Evolutionary conservation across 495 filamentous ascomycete species (phyloP).

Genomic region (Penicillium silybi): DNA sequence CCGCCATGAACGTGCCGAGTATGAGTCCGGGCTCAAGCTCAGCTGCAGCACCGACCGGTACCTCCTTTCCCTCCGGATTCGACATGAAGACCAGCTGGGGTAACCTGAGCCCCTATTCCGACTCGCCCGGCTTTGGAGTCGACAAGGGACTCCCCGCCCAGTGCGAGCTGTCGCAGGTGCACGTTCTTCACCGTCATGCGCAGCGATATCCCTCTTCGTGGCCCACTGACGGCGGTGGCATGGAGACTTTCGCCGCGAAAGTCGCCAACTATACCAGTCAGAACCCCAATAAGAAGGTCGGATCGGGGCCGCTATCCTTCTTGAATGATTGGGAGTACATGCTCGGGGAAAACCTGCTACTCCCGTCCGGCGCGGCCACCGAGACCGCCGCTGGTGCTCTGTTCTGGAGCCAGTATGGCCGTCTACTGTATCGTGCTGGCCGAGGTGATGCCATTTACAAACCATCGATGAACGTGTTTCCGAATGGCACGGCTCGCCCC

Average conservation of each 20-base stretch:
- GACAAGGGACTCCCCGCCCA: slow-evolving; percentile 46
- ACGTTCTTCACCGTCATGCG: slow-evolving; percentile 50
- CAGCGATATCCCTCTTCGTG: slow-evolving; percentile 44
- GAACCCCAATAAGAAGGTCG: slow-evolving; percentile 27
- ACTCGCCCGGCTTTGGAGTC: slow-evolving; percentile 37
- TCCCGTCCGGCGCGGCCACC: slow-evolving; percentile 46
- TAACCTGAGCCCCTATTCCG: slow-evolving; percentile 45
- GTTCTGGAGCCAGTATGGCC: slow-evolving; percentile 54
- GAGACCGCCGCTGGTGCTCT: slow-evolving; percentile 46
- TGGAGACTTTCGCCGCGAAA: slow-evolving; percentile 44
- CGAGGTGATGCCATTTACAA: slow-evolving; percentile 40
- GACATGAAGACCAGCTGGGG: slow-evolving; percentile 41
- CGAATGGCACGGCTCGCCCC: slow-evolving; percentile 41
- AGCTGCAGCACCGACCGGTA: slow-evolving; percentile 23
- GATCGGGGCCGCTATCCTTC: slow-evolving; percentile 45
- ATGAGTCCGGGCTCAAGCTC: slow-evolving; percentile 2
- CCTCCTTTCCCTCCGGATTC: slow-evolving; percentile 29
- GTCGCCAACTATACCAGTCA: slow-evolving; percentile 40
- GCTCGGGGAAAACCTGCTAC: slow-evolving; percentile 39
- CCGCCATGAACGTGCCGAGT: neutral
- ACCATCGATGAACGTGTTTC: slow-evolving; percentile 34
- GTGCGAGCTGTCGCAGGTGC: slow-evolving; percentile 51
- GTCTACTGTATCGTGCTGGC: slow-evolving; percentile 44
- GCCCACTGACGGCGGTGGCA: slow-evolving; percentile 40
- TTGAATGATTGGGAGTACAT: slow-evolving; percentile 48